Evolutionary conservation across 2,329 filamentous ascomycete species (phyloP), one percentile per base, ranked within the genome.

Genomic region (Sporothrix pallida): DNA sequence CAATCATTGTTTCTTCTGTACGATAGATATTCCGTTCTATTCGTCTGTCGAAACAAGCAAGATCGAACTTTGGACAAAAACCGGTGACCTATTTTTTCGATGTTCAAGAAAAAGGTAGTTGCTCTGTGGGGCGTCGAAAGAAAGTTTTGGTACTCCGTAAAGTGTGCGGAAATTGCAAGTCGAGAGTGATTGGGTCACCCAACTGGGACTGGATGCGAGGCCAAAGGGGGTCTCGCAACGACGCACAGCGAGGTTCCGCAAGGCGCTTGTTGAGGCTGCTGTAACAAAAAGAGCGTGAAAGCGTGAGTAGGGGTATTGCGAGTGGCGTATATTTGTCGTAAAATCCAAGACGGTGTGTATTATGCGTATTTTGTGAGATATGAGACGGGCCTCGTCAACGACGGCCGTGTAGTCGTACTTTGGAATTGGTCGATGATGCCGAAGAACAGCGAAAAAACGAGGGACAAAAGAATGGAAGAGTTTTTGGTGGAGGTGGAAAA

Each of bases 101-200:
- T 56, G 31, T 70, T 48, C 12, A 46, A 71, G 46, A 71, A 23
- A 70, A 71, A 31, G 26, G 44, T 48, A 23, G 58, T 74, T 60
- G 67, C 15, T 73, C 68, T 72, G 76, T 77, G 76, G 76, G 76
- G 75, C 75, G 63, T 62, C 23, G 54, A 72, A 56, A 72, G 50
- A 60, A 65, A 74, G 71, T 70, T 74, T 63, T 75, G 50, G 68
- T 50, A 46, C 70, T 71, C 52, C 42, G 58, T 73, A 54, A 74
- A 73, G 75, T 74, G 75, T 74, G 75, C 69, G 87, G 77, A 78
- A 76, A 79, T 76, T 78, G 78, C 74, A 75, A 65, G 73, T 70
- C 72, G 63, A 75, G 75, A 73, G 70, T 78, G 78, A 80, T 78
- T 80, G 79, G 80, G 77, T 78, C 77, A 63, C 37, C 20, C 52